A percentile compares a stretch with the other conserved stretches of the same genome.
Conservation (phyloP, 208 protist species). For the Porcisia hertigi region DNA sequence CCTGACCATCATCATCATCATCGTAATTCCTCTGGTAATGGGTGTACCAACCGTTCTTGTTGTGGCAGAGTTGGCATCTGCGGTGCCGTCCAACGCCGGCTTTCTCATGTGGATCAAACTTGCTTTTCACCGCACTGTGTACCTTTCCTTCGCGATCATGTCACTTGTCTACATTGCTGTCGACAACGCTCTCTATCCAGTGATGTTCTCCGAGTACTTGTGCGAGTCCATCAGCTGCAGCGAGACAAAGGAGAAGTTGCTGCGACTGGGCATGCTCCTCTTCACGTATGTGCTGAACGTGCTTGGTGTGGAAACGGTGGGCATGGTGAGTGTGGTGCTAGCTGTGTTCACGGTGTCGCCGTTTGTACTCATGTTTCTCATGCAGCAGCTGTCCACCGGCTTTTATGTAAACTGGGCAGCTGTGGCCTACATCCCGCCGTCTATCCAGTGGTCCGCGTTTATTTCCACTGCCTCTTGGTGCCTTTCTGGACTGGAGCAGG, state of each 20-base stretch:
- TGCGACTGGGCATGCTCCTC: constrained; percentile 55
- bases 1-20: constrained; percentile 61
- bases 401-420: constrained; percentile 82
- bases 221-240: constrained; percentile 56
- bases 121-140: constrained; percentile 59
- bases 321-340: constrained; percentile 56
- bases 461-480: constrained; percentile 84
- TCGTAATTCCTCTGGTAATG: constrained; percentile 79
- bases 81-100: constrained; percentile 70
- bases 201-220: constrained; percentile 83
- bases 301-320: constrained; percentile 65
- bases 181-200: constrained; percentile 78
- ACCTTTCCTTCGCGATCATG: constrained; percentile 68
- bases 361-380: constrained; percentile 65
- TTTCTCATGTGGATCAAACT: constrained; percentile 84
- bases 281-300: constrained; percentile 69
- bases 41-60: constrained; percentile 64
- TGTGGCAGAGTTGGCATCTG: constrained; percentile 73
- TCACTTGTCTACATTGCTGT: constrained; percentile 63
- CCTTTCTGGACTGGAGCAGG: constrained; percentile 81
- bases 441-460: constrained; percentile 70
- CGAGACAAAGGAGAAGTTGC: constrained; percentile 11
- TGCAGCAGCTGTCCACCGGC: constrained; percentile 47
- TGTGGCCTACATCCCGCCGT: constrained; percentile 55
- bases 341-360: constrained; percentile 57